Evolutionary conservation across 192 early-diverging fungal genomes (phyloP).

Genomic region (Podochytrium sp.): DNA sequence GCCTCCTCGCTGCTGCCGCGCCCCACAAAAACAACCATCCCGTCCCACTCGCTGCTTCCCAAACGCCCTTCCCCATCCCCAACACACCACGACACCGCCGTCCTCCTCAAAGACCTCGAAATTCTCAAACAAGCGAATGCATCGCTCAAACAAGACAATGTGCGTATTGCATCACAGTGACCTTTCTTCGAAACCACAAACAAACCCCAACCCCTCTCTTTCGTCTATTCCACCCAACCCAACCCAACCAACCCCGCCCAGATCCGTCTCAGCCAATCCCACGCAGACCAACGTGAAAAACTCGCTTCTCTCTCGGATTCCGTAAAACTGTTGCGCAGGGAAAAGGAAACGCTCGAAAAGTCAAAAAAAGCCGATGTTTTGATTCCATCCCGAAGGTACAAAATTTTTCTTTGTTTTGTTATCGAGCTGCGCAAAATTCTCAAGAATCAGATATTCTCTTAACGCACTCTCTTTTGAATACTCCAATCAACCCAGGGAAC

Average conservation of each 20-base stretch:
- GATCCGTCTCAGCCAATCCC: background rate
- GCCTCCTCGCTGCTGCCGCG: background rate
- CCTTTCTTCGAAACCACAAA: background rate
- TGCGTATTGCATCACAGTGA: background rate
- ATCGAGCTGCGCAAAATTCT: background rate
- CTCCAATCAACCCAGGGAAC: conserved; percentile 30
- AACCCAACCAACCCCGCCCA: background rate
- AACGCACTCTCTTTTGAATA: background rate
- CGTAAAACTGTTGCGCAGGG: background rate
- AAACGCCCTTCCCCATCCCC: no score
- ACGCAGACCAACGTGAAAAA: background rate
- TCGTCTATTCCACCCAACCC: background rate
- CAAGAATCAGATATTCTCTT: background rate
- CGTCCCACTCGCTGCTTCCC: no score
- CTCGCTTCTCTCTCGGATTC: background rate
- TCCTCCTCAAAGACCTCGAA: no score
- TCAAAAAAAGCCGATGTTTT: background rate
- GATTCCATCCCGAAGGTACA: conserved; percentile 8
- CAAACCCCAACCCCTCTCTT: background rate
- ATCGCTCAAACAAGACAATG: background rate
- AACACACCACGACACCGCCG: no score
- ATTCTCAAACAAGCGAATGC: background rate
- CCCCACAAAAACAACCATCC: background rate
- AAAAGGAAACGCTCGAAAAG: conserved; percentile 7
- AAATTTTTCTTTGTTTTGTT: background rate